phyloP scores from a whole-genome alignment of 768 basidiomycete genomes.

The Inosperma sp. region DNA sequence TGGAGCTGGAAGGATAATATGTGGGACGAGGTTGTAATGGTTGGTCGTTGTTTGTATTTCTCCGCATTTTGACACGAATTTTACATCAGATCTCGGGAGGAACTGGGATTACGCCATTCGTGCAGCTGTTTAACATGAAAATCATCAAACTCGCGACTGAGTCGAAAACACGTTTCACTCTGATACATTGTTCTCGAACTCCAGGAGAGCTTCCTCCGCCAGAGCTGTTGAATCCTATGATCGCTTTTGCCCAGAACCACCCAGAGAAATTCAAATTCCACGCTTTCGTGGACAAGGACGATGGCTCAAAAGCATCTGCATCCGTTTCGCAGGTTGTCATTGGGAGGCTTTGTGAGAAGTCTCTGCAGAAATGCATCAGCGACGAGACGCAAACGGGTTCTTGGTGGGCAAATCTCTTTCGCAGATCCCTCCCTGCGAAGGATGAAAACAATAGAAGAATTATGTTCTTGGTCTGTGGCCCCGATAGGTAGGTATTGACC shows the following conservation, averaged over 20 bases:
- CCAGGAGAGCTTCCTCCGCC: conserved; percentile 67
- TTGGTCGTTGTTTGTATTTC: conserved; percentile 24
- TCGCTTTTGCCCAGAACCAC: conserved; percentile 41
- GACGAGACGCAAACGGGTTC: conserved; percentile 20
- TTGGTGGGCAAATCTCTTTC: conserved; percentile 37
- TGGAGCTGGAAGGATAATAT: conserved; percentile 50
- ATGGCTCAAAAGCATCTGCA: conserved; percentile 22
- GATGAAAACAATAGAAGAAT: conserved; percentile 32
- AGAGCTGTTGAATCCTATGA: conserved; percentile 50
- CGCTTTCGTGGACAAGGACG: conserved; percentile 59
- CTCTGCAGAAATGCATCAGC: conserved; percentile 41
- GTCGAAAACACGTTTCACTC: conserved; percentile 54
- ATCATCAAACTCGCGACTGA: conserved; percentile 35
- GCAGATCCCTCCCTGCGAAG: conserved; percentile 16
- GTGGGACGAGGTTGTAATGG: conserved; percentile 84
- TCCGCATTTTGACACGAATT: background rate
- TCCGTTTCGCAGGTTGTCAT: conserved; percentile 28
- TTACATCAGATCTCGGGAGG: conserved; percentile 71
- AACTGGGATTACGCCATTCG: conserved; percentile 84
- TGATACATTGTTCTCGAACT: conserved; percentile 66
- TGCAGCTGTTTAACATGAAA: conserved; percentile 61
- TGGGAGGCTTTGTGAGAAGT: conserved; percentile 53
- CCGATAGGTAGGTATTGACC: conserved; percentile 59
- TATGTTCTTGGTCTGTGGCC: conserved; percentile 78
- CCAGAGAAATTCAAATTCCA: conserved; percentile 54